phyloP scores from a whole-genome alignment of 73 alveolate species.

The Tetrahymena malaccensis region DNA sequence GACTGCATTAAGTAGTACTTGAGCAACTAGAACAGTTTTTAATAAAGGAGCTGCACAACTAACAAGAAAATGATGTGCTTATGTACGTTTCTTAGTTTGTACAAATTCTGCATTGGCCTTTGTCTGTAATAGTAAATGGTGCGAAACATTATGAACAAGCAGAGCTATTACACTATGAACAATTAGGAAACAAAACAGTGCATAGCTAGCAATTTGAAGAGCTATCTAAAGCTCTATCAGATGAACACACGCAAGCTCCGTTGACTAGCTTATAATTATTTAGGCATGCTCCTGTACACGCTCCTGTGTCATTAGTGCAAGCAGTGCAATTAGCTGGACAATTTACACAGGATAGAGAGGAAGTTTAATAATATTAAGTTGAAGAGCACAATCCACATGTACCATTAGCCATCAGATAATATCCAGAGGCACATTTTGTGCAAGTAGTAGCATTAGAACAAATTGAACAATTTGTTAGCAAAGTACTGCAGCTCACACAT shows the following conservation, averaged over 20 bases:
- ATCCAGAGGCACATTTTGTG: neutral
- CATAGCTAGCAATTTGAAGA: neutral
- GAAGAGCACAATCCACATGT: neutral
- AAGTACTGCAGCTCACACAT: neutral
- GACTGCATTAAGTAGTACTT: neutral
- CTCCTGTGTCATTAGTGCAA: neutral
- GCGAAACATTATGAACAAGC: neutral
- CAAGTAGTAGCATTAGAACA: neutral
- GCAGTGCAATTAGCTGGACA: neutral
- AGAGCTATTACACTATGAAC: neutral
- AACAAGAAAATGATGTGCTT: neutral
- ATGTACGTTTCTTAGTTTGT: neutral
- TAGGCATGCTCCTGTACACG: neutral
- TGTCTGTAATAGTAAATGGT: neutral
- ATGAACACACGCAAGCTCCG: neutral
- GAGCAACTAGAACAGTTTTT: neutral
- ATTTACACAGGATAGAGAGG: neutral
- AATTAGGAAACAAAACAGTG: neutral
- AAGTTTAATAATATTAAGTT: neutral
- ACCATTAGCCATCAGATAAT: neutral
- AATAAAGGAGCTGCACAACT: neutral
- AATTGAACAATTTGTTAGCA: neutral
- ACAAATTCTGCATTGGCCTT: neutral
- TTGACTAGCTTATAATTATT: neutral
- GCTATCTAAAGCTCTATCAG: neutral